phyloP scores from a whole-genome alignment of 2,329 filamentous ascomycete genomes.

The Colletotrichum australisinense region DNA sequence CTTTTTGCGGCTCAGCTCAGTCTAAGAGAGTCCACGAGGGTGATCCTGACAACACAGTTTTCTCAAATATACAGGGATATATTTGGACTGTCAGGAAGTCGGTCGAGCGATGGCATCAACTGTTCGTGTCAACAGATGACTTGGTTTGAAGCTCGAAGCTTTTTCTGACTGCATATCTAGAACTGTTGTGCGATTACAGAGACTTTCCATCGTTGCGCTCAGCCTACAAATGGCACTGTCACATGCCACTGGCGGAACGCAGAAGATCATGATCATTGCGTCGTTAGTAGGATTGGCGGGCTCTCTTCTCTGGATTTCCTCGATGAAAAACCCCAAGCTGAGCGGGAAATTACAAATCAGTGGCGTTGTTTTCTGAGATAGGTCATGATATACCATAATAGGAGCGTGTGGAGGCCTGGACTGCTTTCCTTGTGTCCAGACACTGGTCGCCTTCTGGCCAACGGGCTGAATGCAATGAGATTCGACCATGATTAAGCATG shows the following conservation, averaged over 20 bases:
- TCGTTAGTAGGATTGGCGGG: conserved; percentile 13
- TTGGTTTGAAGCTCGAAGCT: not conserved
- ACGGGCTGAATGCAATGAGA: no score
- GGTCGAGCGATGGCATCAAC: not conserved
- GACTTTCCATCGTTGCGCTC: no score
- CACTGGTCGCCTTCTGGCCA: no score
- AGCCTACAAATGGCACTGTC: no score
- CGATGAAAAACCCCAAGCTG: conserved; percentile 31
- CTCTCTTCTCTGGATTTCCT: conserved; percentile 18
- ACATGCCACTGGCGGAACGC: conserved; percentile 46
- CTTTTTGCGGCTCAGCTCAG: not conserved
- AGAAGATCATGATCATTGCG: conserved; percentile 53
- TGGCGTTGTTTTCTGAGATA: conserved; percentile 27
- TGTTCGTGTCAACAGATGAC: not conserved
- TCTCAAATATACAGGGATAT: not conserved
- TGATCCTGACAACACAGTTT: not conserved
- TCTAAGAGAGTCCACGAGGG: not conserved
- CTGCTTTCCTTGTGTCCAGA: no score
- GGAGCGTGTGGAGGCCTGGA: no score
- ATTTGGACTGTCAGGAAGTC: not conserved
- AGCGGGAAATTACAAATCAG: conserved; percentile 28
- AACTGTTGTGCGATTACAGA: no score
- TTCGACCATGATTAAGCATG: no score
- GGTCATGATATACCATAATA: not conserved
- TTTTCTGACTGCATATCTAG: not conserved